Evolutionary conservation across 139 green algal species (phyloP).

Genomic region (Coelastrella sp.): DNA sequence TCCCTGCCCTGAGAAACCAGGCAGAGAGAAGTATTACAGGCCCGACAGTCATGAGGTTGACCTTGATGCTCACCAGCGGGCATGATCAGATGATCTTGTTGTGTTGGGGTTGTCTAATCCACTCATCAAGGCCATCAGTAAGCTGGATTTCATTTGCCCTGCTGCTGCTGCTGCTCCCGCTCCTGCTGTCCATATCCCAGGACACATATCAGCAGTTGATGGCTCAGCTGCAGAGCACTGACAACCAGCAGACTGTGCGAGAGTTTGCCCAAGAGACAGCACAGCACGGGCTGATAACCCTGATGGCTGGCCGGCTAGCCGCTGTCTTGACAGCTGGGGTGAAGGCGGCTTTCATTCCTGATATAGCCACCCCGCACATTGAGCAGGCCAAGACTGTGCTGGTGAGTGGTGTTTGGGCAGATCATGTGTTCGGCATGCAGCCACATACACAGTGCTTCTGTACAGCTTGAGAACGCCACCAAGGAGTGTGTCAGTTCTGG

Average conservation of each 20-base stretch:
- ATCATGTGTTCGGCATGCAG: background rate
- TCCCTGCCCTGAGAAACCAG: constrained; percentile 49
- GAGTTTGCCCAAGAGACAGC: background rate
- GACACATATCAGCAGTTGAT: constrained; percentile 22
- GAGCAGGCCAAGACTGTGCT: constrained; percentile 46
- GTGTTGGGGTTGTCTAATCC: too few species aligned
- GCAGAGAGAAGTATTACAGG: constrained; percentile 55
- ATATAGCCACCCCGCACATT: constrained; percentile 26
- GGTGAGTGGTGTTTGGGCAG: constrained; percentile 7
- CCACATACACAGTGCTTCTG: background rate
- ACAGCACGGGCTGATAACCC: background rate
- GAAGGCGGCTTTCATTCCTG: constrained; percentile 25
- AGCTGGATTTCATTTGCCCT: too few species aligned
- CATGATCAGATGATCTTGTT: too few species aligned
- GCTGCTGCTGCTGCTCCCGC: too few species aligned
- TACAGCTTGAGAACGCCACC: background rate
- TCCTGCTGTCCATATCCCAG: background rate
- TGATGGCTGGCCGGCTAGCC: constrained; percentile 36
- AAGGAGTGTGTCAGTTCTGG: too few species aligned
- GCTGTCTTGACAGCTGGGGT: background rate
- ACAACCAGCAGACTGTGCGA: constrained; percentile 2
- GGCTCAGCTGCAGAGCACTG: background rate
- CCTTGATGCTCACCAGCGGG: too few species aligned
- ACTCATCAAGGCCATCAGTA: too few species aligned
- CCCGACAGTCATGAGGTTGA: background rate